phyloP scores from a whole-genome alignment of 2,329 filamentous ascomycete species.

The Akanthomyces uredinophilus region DNA sequence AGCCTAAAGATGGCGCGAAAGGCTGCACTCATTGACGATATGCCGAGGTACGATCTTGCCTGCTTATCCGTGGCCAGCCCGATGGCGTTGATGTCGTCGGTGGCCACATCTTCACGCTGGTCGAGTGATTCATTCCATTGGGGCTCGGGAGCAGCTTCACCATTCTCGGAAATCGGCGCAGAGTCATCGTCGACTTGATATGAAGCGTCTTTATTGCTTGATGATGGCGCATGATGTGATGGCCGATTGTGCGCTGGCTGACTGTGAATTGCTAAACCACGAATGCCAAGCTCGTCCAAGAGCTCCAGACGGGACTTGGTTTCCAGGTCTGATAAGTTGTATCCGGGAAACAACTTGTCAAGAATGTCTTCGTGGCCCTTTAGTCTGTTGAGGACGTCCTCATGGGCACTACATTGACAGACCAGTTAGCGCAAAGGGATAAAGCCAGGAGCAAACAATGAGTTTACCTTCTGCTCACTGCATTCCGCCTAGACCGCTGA shows the following conservation, averaged over 20 bases:
- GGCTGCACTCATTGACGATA: slow-evolving; percentile 59
- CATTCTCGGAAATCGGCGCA: slow-evolving; percentile 24
- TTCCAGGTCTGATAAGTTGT: slow-evolving; percentile 16
- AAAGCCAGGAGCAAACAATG: neutral
- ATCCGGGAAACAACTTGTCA: slow-evolving; percentile 21
- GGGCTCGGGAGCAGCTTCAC: slow-evolving; percentile 24
- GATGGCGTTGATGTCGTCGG: slow-evolving; percentile 30
- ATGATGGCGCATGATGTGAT: neutral
- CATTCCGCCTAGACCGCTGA: slow-evolving; percentile 26
- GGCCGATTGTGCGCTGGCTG: neutral
- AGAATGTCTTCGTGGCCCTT: slow-evolving; percentile 21
- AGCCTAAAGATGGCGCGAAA: slow-evolving; percentile 50
- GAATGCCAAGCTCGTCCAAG: slow-evolving; percentile 15
- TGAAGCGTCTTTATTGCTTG: slow-evolving; percentile 1
- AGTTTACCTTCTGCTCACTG: slow-evolving; percentile 25
- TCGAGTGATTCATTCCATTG: slow-evolving; percentile 26
- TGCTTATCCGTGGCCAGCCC: slow-evolving; percentile 46
- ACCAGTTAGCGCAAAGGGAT: neutral
- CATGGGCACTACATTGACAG: slow-evolving; percentile 19
- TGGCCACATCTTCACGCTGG: slow-evolving; percentile 22
- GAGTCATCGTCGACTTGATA: slow-evolving; percentile 19
- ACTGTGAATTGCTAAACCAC: neutral
- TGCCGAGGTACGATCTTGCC: slow-evolving; percentile 56
- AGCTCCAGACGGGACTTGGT: slow-evolving; percentile 22
- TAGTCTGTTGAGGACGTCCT: slow-evolving; percentile 23